A percentile compares a stretch with the other conserved stretches of the same genome.
Conservation (phyloP, 1,284 basidiomycete species). For the Malassezia nana region DNA sequence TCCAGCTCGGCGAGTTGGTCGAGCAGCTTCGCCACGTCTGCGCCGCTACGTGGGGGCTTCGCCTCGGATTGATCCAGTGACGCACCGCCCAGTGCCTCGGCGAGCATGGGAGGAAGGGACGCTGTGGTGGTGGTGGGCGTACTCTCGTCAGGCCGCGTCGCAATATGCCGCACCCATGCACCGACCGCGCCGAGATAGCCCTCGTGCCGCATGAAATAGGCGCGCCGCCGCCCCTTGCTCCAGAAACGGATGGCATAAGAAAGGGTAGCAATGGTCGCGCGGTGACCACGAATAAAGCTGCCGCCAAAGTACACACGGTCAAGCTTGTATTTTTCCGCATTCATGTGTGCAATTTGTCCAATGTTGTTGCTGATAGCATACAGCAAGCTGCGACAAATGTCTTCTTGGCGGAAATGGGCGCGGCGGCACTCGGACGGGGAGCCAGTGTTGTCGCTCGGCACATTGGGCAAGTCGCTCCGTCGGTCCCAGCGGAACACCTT, state of each 20-base stretch:
- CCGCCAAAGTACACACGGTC: conserved; percentile 98
- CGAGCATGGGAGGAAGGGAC: conserved; percentile 15
- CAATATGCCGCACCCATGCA: conserved; percentile 45
- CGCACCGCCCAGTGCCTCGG: conserved; percentile 20
- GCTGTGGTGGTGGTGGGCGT: background rate
- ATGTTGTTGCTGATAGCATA: conserved; percentile 99
- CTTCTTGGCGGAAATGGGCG: conserved; percentile 72
- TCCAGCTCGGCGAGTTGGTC: conserved; percentile 1
- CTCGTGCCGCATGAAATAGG: conserved; percentile 92
- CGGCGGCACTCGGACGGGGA: conserved; percentile 49
- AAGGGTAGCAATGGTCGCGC: conserved; percentile 90
- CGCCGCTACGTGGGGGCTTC: background rate
- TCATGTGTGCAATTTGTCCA: conserved; percentile 99
- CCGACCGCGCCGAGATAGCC: conserved; percentile 73
- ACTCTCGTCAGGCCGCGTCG: background rate
- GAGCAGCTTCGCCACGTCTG: conserved; percentile 1
- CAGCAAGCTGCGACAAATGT: conserved; percentile 76
- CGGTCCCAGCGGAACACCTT: conserved; percentile 82
- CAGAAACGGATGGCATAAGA: conserved; percentile 99
- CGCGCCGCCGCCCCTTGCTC: conserved; percentile 94
- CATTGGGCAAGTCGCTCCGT: conserved; percentile 5
- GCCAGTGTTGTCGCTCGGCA: background rate
- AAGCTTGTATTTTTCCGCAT: conserved; percentile 94
- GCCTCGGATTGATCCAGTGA: background rate
- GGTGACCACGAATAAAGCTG: conserved; percentile 95